Evolutionary conservation across 495 filamentous ascomycete genomes (phyloP).

Genomic region (Astrocystis sublimbata): DNA sequence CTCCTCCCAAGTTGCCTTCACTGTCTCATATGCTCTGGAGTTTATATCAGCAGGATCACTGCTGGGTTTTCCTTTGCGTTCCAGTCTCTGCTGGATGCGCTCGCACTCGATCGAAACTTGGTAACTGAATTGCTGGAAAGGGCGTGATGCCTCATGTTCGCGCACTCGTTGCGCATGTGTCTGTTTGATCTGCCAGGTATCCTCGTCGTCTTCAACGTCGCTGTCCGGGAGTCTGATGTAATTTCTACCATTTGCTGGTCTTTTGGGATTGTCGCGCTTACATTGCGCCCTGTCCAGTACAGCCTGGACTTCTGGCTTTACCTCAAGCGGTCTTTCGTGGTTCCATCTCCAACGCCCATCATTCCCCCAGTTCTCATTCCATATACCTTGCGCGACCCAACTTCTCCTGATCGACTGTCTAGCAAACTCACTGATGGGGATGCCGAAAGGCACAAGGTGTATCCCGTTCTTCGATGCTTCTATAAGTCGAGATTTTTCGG

Average conservation of each 20-base stretch:
- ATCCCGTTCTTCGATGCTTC: not conserved
- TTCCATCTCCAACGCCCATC: slow-evolving; percentile 5
- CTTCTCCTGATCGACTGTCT: slow-evolving; percentile 18
- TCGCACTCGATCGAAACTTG: slow-evolving; percentile 30
- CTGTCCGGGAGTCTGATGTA: not conserved
- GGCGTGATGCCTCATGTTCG: slow-evolving; percentile 30
- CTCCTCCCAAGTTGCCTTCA: slow-evolving; percentile 29
- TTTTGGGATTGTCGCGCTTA: too few relatives aligned
- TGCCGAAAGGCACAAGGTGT: too few relatives aligned
- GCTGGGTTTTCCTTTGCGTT: not conserved
- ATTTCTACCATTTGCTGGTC: too few relatives aligned
- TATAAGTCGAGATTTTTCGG: not conserved
- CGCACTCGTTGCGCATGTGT: not conserved
- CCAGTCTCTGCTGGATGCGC: slow-evolving; percentile 13
- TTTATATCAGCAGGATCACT: slow-evolving; percentile 15
- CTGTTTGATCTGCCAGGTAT: not conserved
- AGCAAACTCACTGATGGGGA: not conserved
- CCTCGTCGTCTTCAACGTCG: not conserved
- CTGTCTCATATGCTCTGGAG: slow-evolving; percentile 19
- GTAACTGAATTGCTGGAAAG: slow-evolving; percentile 34
- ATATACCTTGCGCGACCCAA: slow-evolving; percentile 36
- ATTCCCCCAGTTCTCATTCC: slow-evolving; percentile 14
- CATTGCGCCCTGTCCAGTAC: too few relatives aligned
- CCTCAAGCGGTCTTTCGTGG: slow-evolving; percentile 15
- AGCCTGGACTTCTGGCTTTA: not conserved